Base-by-base conservation (phyloP, 352 stramenopile species). In the Pythium periplocum region DNA sequence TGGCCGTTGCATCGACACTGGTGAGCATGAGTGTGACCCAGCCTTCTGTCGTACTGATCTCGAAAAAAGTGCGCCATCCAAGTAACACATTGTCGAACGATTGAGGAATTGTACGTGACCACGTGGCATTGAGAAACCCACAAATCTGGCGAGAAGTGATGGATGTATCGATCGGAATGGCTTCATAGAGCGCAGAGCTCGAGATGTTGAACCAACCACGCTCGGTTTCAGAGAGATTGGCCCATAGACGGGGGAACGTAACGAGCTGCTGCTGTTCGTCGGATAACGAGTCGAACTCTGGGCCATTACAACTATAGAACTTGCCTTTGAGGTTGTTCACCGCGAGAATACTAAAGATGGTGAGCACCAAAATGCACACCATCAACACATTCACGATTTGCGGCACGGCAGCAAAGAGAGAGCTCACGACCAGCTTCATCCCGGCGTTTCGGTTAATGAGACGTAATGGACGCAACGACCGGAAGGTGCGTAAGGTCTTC, bases 271-370 rank as follows among this genome's bases (percentile, higher is more conserved):
- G 69, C 34, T 78, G 69, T 3, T 45, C 51, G 4, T 10, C 6
- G 2, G 36, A 64, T 10, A 86, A 61, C 39, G 60, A 51, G 34
- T 81, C 71, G 26, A 83, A 87, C 50, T 82, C 49, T 47, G 62
- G 60, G 51, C 75, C 71, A 72, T 73, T 51, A 62, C 77, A 83
- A 26, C 60, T 74, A 38, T 65, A 83, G 52, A 97, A 75, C 53
- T 74, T 71, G 53, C 89, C 91, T 62, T 97, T 97, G 60, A 97
- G 75, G 64, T 96, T 96, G 45, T 86, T 93, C 0, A 97, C 87
- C 6, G 84, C 83, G 48, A 97, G 74, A 51, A 97, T 96, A 53
- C 83, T 90, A 64, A 98, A 97, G 48, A 97, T 90, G 26, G 95
- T 71, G 9, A 97, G 57, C 31, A 90, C 58, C 39, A 94, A 86